Conservation (phyloP, 345 rosid genomes). For the Salix koriyanagi region DNA sequence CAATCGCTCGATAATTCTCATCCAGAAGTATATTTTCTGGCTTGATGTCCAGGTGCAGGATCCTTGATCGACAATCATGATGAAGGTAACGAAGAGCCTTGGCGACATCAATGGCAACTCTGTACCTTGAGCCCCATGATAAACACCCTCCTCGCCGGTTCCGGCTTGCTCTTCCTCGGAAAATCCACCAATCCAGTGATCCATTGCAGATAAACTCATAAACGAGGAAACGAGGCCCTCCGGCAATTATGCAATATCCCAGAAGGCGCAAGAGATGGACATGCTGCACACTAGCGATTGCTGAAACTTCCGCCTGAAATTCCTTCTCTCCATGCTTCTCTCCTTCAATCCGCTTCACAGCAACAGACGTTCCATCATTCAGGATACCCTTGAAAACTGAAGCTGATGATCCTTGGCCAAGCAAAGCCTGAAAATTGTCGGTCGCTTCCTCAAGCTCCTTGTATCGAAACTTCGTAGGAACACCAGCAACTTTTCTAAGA, state of each 20-base stretch:
- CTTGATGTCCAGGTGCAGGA: slow-evolving; percentile 27
- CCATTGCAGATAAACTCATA: slow-evolving; percentile 22
- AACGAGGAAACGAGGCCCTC: slow-evolving; percentile 18
- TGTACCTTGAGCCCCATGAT: slow-evolving; percentile 29
- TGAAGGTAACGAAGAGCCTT: slow-evolving; percentile 28
- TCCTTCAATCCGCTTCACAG: slow-evolving; percentile 18
- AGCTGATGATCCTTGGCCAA: slow-evolving; percentile 24
- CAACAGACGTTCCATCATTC: slow-evolving; percentile 22
- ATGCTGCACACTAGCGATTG: slow-evolving; percentile 30
- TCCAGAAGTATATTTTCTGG: slow-evolving; percentile 28
- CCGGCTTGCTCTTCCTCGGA: slow-evolving; percentile 6
- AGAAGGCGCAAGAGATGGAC: slow-evolving; percentile 17
- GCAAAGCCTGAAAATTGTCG: slow-evolving; percentile 46
- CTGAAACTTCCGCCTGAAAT: slow-evolving; percentile 25
- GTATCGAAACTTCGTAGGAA: slow-evolving; percentile 57
- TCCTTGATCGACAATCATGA: slow-evolving; percentile 26
- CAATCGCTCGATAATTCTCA: slow-evolving; percentile 21
- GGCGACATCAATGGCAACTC: slow-evolving; percentile 30
- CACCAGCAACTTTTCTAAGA: slow-evolving; percentile 75
- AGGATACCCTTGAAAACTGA: slow-evolving; percentile 25
- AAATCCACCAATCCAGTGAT: slow-evolving; percentile 28
- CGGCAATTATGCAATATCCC: slow-evolving; percentile 21
- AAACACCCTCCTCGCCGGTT: slow-evolving; percentile 50
- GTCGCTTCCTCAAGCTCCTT: slow-evolving; percentile 82
- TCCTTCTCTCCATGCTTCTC: slow-evolving; percentile 27